Percentiles rank a stretch among this genome's conserved stretches.
phyloP scores from a whole-genome alignment of 164 flowering plant genomes.

The Piper longum region DNA sequence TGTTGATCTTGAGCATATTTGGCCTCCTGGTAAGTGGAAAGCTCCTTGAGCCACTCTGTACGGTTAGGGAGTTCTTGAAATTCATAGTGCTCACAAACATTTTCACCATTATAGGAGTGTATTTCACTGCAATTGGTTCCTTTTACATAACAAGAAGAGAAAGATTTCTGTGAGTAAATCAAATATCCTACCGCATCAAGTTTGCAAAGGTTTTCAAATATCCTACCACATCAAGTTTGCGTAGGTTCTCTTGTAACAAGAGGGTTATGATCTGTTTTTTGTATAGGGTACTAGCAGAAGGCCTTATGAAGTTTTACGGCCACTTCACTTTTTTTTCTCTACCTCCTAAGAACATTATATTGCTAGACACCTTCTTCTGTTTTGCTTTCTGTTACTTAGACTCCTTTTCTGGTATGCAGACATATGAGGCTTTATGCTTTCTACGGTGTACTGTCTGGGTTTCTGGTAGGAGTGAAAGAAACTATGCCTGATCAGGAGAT shows the following conservation, averaged over 20 bases:
- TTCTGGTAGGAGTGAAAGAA: slow-evolving; percentile 85
- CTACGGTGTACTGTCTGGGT: slow-evolving; percentile 72
- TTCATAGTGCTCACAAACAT: slow-evolving; percentile 71
- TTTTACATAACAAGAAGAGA: slow-evolving; percentile 73
- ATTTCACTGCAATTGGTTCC: slow-evolving; percentile 69
- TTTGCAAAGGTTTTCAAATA: background rate
- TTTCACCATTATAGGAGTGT: slow-evolving; percentile 60
- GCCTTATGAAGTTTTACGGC: background rate
- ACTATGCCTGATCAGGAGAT: slow-evolving; percentile 91
- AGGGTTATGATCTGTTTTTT: background rate
- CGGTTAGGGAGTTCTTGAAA: slow-evolving; percentile 83
- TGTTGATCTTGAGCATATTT: slow-evolving; percentile 51
- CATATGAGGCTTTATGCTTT: slow-evolving; percentile 85
- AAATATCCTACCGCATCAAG: background rate
- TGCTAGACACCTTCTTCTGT: background rate
- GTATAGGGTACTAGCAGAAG: background rate
- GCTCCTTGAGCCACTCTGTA: slow-evolving; percentile 93
- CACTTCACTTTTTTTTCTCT: background rate
- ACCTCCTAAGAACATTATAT: background rate
- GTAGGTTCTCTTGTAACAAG: background rate
- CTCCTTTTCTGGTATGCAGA: slow-evolving; percentile 16
- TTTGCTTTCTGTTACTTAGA: background rate
- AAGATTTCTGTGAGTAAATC: slow-evolving; percentile 67
- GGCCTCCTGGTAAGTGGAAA: slow-evolving; percentile 85
- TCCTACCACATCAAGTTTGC: background rate